Percentiles rank a stretch among this genome's conserved stretches.
Conservation (phyloP, 2,329 filamentous ascomycete species). For the Didymella segeticola region DNA sequence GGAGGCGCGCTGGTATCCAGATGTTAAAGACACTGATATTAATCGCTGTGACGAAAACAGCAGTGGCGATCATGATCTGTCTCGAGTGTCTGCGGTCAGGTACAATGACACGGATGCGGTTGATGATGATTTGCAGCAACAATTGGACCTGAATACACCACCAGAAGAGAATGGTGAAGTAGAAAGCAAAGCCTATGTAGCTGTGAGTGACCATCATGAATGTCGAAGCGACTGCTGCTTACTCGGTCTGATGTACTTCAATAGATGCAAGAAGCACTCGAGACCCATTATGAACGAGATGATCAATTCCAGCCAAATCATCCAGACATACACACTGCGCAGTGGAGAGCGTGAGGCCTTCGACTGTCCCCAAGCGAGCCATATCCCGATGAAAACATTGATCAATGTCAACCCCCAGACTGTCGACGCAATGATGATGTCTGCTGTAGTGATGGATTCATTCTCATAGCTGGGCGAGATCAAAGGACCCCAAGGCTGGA, state of each 20-base stretch:
- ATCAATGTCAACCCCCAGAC: slow-evolving; percentile 41
- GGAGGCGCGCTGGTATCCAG: slow-evolving; percentile 51
- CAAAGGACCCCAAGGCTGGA: slow-evolving; percentile 35
- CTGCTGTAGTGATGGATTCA: slow-evolving; percentile 37
- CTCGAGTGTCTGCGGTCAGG: slow-evolving; percentile 39
- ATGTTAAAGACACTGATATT: slow-evolving; percentile 50
- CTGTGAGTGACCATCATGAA: slow-evolving; percentile 3
- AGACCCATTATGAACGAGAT: slow-evolving; percentile 54
- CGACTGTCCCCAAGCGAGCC: slow-evolving; percentile 40
- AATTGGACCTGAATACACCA: slow-evolving; percentile 50
- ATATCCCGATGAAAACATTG: slow-evolving; percentile 39
- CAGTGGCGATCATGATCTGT: slow-evolving; percentile 47
- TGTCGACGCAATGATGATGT: slow-evolving; percentile 41
- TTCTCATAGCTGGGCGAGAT: slow-evolving; percentile 31
- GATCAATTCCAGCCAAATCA: slow-evolving; percentile 58
- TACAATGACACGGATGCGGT: slow-evolving; percentile 48
- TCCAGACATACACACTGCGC: slow-evolving; percentile 54
- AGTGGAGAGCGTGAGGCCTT: slow-evolving; percentile 35
- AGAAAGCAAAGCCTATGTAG: slow-evolving; percentile 42
- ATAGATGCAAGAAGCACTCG: slow-evolving; percentile 47
- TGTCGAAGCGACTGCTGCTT: neutral
- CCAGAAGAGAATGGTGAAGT: slow-evolving; percentile 44
- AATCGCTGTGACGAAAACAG: slow-evolving; percentile 46
- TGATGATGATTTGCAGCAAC: slow-evolving; percentile 52
- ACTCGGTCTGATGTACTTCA: slow-evolving; percentile 45